Percentiles rank a stretch among this genome's conserved stretches.
phyloP scores from a whole-genome alignment of 306 rosid genomes.

The Mimosa pudica region DNA sequence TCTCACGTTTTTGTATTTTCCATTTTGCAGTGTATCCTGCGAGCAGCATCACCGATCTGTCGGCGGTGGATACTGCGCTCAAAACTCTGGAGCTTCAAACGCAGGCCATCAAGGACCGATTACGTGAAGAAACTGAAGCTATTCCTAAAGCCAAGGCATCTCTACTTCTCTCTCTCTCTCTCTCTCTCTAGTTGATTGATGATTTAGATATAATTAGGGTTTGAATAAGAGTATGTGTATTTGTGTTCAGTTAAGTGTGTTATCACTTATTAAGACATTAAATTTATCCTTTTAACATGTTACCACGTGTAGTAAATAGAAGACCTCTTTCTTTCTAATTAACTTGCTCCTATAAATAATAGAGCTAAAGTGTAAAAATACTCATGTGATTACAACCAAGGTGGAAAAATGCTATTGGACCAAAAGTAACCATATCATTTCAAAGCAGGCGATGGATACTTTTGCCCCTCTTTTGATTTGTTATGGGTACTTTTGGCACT shows the following conservation, averaged over 20 bases:
- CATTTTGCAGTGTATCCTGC: constrained; percentile 73
- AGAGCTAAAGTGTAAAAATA: no score
- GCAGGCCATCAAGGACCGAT: constrained; percentile 73
- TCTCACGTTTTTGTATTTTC: background rate
- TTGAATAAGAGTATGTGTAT: background rate
- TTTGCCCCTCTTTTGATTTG: no score
- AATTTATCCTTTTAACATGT: no score
- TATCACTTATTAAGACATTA: background rate
- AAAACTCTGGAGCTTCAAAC: constrained; percentile 87
- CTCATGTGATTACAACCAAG: no score
- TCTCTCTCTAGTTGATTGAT: background rate
- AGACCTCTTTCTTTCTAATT: no score
- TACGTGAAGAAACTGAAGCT: constrained; percentile 79
- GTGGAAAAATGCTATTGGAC: no score
- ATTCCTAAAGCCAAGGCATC: constrained; percentile 85
- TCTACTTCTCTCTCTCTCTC: background rate
- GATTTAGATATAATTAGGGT: background rate
- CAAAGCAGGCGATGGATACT: no score
- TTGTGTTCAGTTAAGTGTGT: background rate
- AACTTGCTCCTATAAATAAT: no score
- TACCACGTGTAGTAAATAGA: no score
- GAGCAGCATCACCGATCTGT: constrained; percentile 70
- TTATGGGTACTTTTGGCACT: no score
- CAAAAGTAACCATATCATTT: no score
- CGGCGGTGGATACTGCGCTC: constrained; percentile 70